Evolutionary conservation across 352 stramenopile species (phyloP).

Genomic region (Pythium dissimile): DNA sequence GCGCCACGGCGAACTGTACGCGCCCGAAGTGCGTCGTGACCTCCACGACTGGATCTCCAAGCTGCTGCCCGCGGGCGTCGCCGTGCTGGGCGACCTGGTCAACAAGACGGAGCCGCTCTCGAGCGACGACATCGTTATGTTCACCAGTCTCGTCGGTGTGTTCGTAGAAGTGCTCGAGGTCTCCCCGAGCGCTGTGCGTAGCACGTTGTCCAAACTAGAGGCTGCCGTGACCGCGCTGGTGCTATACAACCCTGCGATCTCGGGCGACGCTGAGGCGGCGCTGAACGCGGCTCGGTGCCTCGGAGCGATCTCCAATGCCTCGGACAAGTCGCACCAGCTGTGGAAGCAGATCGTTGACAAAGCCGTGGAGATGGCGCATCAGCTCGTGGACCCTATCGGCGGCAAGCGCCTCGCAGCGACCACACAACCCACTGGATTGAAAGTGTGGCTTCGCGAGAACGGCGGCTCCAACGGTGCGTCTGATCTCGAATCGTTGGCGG

Average conservation of each 20-base stretch:
- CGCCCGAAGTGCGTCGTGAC: slow-evolving; percentile 54
- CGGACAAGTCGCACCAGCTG: slow-evolving; percentile 49
- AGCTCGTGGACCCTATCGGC: slow-evolving; percentile 61
- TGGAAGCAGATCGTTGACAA: slow-evolving; percentile 72
- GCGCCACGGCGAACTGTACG: slow-evolving; percentile 45
- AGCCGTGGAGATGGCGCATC: slow-evolving; percentile 51
- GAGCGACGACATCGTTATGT: slow-evolving; percentile 23
- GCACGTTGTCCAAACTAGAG: slow-evolving; percentile 65
- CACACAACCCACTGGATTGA: slow-evolving; percentile 38
- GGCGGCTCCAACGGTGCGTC: slow-evolving; percentile 24
- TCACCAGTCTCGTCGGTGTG: slow-evolving; percentile 35
- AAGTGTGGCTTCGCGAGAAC: slow-evolving; percentile 52
- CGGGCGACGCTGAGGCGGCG: slow-evolving; percentile 16
- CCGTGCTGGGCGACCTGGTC: slow-evolving; percentile 34
- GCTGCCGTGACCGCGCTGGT: slow-evolving; percentile 29
- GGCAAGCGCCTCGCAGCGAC: slow-evolving; percentile 39
- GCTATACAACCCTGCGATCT: slow-evolving; percentile 29
- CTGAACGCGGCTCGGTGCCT: slow-evolving; percentile 39
- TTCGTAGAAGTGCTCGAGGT: slow-evolving; percentile 44
- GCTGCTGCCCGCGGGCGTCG: slow-evolving; percentile 50
- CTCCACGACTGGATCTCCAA: slow-evolving; percentile 58
- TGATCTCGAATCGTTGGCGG: slow-evolving; percentile 29
- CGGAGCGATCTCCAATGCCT: slow-evolving; percentile 49
- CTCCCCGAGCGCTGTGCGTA: slow-evolving; percentile 54
- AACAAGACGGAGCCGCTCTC: slow-evolving; percentile 25